phyloP scores from a whole-genome alignment of 148 eudicot species.

The Rhododendron ferrugineum region DNA sequence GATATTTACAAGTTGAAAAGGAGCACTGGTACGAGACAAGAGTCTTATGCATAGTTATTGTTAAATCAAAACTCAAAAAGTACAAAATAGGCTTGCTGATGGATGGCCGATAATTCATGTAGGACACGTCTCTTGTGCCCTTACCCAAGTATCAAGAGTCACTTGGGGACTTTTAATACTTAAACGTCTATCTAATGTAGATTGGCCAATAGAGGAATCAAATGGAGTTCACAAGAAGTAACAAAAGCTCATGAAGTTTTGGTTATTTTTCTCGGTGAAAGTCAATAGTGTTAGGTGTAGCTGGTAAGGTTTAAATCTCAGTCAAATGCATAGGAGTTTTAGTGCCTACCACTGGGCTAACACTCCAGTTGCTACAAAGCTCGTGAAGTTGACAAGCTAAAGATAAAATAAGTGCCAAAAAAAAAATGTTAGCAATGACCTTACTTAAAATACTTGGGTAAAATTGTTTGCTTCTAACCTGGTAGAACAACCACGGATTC shows the following conservation, averaged over 20 bases:
- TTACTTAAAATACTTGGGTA: not conserved
- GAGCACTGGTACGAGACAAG: not conserved
- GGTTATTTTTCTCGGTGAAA: not conserved
- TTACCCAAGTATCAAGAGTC: not conserved
- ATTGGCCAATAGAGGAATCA: not conserved
- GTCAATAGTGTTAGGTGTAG: not conserved
- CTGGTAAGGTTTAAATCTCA: not conserved
- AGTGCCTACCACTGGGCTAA: not conserved
- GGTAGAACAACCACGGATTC: conserved; percentile 46
- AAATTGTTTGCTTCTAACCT: conserved; percentile 17
- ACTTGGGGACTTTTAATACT: not conserved
- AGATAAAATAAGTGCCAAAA: not conserved
- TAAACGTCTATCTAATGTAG: not conserved
- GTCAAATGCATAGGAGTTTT: not conserved
- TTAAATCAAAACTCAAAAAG: not conserved
- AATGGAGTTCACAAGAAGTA: not conserved
- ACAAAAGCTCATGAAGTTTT: not conserved
- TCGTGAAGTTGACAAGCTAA: not conserved
- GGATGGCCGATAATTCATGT: not conserved
- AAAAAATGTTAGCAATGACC: not conserved
- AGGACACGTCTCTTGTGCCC: not conserved
- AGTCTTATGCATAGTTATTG: not conserved
- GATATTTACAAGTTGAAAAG: not conserved
- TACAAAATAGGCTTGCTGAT: not conserved
- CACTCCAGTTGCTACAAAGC: not conserved